Evolutionary conservation across 768 basidiomycete species (phyloP), one percentile per base, ranked within the genome.

Genomic region (Sarcomyxa edulis): DNA sequence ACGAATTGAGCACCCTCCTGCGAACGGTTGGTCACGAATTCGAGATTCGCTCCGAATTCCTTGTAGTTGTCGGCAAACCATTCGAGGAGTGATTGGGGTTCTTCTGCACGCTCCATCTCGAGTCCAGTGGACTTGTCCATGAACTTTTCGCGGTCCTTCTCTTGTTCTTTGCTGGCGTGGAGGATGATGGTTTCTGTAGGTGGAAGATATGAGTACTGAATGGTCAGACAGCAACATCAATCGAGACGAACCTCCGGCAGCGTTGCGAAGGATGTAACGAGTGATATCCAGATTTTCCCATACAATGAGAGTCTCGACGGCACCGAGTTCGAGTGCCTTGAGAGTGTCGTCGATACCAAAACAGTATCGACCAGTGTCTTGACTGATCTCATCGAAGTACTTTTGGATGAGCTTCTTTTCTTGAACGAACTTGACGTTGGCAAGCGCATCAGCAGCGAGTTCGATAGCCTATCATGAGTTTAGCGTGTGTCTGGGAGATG

Each of bases 1-100:
- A 95, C 92, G 68, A 96, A 98, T 59, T 97, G 94, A 23, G 90
- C 88, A 22, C 95, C 95, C 59, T 99, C 95, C 59, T 97, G 95
- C 6, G 92, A 94, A 37, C 84, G 80, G 66, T 97, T 93, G 47
- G 94, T 95, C 30, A 98, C 82, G 57, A 98, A 97, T 66, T 94
- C 92, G 44, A 97, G 81, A 49, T 84, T 83, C 36, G 95, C 90
- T 45, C 95, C 96, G 56, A 97, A 98, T 28, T 95, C 91, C 60
- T 90, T 93, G 73, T 98, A 99, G 58, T 94, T 92, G 59, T 98
- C 96, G 31, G 96, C 84, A 59, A 98, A 92, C 96, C 96, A 98
- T 60, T 99, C 96, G 43, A 99, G 79, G 7, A 98, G 75, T 34
- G 87, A 71, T 53, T 87, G 77, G 2, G 96, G 82, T 48, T 99